Base-by-base conservation (phyloP, 805 yeast species). In the Torulaspora franciscae region DNA sequence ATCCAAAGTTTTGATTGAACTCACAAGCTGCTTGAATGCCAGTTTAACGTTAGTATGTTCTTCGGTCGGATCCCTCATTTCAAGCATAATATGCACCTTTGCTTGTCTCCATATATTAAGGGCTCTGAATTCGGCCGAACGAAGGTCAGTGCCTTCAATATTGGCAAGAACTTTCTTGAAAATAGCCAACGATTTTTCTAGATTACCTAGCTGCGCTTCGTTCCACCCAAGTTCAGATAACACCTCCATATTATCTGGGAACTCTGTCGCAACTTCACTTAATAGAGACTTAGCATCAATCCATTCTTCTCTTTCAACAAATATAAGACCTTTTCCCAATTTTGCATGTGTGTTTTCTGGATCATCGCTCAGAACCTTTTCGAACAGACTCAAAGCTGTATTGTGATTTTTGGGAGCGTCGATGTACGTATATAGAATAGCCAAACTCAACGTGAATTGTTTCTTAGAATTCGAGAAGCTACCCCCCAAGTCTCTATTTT, bases 401-500 rank as follows among this genome's bases (percentile, higher is more conserved):
- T 77, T 71, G 57, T 79, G 87, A 64, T 91, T 85, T 63, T 88
- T 88, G 8, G 98, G 99, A 0, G 97, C 85, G 61, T 91, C 96
- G 57, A 81, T 76, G 58, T 86, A 83, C 0, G 95, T 85, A 58
- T 89, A 86, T 1, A 84, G 74, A 0, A 81, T 76, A 0, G 93
- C 98, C 43, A 86, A 70, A 19, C 77, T 71, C 29, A 88, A 73
- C 7, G 83, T 70, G 17, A 86, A 66, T 41, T 80, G 84, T 41
- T 72, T 73, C 51, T 73, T 77, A 1, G 89, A 72, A 49, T 79
- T 67, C 0, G 62, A 59, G 32, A 86, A 68, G 7, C 64, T 58
- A 6, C 74, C 66, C 0, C 82, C 81, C 3, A 77, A 66, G 7
- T 66, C 61, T 39, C 74, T 62, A 14, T 73, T 72, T 4, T 73